phyloP scores from a whole-genome alignment of 148 eudicot species.

The Rhododendron williamsianum region DNA sequence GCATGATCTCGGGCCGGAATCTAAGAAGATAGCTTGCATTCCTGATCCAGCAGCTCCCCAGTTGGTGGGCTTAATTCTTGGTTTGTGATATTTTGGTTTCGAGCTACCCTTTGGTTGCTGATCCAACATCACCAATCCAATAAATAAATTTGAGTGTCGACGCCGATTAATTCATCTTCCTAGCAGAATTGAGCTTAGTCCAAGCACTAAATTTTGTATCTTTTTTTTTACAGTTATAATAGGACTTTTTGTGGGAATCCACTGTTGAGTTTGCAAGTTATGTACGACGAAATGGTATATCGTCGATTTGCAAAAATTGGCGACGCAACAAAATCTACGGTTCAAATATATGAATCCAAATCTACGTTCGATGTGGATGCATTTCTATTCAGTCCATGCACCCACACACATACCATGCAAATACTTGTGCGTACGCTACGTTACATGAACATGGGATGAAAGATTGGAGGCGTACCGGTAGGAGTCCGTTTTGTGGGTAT shows the following conservation, averaged over 20 bases:
- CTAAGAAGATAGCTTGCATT: constrained; percentile 65
- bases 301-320: background rate
- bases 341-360: too few species aligned
- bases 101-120: constrained; percentile 18
- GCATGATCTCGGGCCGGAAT: constrained; percentile 31
- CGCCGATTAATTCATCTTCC: background rate
- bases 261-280: background rate
- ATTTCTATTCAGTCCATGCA: background rate
- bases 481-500: background rate
- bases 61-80: constrained; percentile 21
- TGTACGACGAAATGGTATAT: background rate
- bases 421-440: background rate
- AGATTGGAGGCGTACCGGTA: constrained; percentile 1
- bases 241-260: too few species aligned
- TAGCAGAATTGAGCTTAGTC: too few species aligned
- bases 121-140: background rate
- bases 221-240: too few species aligned
- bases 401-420: background rate
- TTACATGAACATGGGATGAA: background rate
- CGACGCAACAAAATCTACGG: background rate
- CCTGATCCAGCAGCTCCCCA: constrained; percentile 49
- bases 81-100: constrained; percentile 26
- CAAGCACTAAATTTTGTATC: background rate
- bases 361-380: background rate
- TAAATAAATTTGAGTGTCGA: background rate